Conservation (phyloP, 2,329 filamentous ascomycete species). For the Trichoderma endophyticum region DNA sequence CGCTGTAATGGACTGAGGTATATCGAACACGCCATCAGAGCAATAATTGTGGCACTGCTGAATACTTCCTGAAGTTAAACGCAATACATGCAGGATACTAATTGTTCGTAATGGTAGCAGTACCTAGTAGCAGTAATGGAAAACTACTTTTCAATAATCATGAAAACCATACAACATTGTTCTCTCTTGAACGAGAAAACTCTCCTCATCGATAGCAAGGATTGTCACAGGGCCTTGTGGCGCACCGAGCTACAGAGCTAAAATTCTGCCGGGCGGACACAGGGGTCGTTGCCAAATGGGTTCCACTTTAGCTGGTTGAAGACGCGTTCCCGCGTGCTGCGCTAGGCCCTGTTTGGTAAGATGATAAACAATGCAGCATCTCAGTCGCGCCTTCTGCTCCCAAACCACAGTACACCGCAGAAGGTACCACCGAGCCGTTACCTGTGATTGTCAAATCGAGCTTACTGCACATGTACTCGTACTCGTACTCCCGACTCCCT, state of each 20-base stretch:
- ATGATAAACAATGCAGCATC: constrained; percentile 39
- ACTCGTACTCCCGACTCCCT: background rate
- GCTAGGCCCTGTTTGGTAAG: constrained; percentile 30
- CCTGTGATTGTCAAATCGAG: constrained; percentile 4
- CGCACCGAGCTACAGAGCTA: background rate
- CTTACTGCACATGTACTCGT: background rate
- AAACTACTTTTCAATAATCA: background rate
- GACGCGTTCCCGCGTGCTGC: constrained; percentile 34
- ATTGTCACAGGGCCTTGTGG: background rate
- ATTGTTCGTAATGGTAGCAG: background rate
- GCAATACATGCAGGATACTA: background rate
- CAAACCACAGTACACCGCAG: background rate
- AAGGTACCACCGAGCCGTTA: background rate
- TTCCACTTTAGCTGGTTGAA: background rate
- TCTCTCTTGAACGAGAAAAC: background rate
- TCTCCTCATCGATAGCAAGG: background rate
- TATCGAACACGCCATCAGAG: background rate
- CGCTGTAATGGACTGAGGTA: constrained; percentile 10
- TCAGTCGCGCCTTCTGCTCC: constrained; percentile 16
- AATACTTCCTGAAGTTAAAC: background rate
- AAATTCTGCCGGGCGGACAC: constrained; percentile 11
- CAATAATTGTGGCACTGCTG: background rate
- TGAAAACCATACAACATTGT: background rate
- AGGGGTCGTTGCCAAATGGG: background rate
- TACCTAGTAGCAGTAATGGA: background rate